phyloP scores from a whole-genome alignment of 73 alveolate genomes.

The Effrenium voratum region DNA sequence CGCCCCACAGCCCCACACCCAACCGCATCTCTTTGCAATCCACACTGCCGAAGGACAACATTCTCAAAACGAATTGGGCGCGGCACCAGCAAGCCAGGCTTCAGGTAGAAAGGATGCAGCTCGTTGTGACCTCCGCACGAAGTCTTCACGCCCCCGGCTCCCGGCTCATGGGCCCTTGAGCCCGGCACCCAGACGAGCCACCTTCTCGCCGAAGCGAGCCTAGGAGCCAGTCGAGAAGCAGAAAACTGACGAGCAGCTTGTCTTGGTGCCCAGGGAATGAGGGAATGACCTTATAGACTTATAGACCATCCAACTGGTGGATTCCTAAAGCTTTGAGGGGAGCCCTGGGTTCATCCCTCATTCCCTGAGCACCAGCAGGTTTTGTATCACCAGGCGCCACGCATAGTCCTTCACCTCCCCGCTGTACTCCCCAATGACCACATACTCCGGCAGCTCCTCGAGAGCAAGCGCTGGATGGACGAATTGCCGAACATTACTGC shows the following conservation, averaged over 20 bases:
- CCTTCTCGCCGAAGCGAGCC: constrained; percentile 67
- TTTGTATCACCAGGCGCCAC: neutral
- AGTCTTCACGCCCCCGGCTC: no score
- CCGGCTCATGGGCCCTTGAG: neutral
- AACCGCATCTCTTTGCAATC: neutral
- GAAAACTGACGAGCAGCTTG: no score
- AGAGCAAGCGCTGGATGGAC: no score
- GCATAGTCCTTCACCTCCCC: constrained; percentile 72
- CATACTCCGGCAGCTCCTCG: constrained; percentile 26
- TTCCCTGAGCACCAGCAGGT: no score
- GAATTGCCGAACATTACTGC: no score
- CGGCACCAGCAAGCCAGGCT: constrained; percentile 46
- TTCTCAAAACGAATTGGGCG: neutral
- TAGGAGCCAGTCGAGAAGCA: no score
- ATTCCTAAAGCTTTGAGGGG: no score
- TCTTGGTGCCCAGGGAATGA: no score
- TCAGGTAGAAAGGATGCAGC: constrained; percentile 85
- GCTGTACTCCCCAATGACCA: constrained; percentile 58
- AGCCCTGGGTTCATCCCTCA: no score
- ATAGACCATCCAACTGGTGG: no score
- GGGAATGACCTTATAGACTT: no score
- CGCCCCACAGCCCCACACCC: neutral
- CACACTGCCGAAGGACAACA: neutral
- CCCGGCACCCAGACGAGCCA: neutral
- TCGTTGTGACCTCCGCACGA: constrained; percentile 24